Evolutionary conservation across 2,329 filamentous ascomycete species (phyloP), one percentile per base, ranked within the genome.

Genomic region (Penicillium oxalicum): DNA sequence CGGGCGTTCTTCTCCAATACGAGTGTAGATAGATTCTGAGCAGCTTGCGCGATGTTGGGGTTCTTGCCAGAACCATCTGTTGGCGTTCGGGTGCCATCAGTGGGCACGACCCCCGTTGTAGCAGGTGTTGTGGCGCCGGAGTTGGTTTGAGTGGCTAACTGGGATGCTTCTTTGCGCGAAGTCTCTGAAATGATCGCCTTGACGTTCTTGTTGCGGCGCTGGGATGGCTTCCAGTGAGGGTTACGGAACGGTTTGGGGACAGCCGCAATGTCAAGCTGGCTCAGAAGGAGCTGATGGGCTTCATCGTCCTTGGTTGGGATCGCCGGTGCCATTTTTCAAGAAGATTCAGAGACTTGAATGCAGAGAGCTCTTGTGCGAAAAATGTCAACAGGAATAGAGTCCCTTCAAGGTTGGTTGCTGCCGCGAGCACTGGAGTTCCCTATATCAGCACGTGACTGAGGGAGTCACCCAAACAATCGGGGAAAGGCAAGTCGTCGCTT

Each of bases 161-260:
- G 79, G 3, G 90, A 95, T n/a, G 89, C 88, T 74, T 97, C 91
- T 65, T 87, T 88, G 59, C 89, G 86, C 24, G 87, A 82, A 9
- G 87, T 88, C 63, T 98, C 93, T 51, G 89, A 87, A 52, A 98
- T 79, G 54, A 98, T 93, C 61, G 95, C 88, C 72, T 97, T 97
- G 71, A 97, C 85, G 70, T 95, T 97, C 77, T 98, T 98, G 81
- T 98, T 98, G 70, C 93, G 88, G 44, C 93, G 90, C 70, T 91
- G 86, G 57, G 91, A 89, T 12, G 93, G 89, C 65, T 88, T 90
- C 93, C 93, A 98, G 67, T 82, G 75, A 2, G 86, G 77, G 66
- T 90, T 95, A 69, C 91, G 91, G 77, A 96, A 98, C 63, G 83
- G 86, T 73, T 94, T 95, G 61, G 83, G 83, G 65, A 88, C 82